Conservation (phyloP, 768 basidiomycete species). For the Lactarius pseudohatsudake region DNA sequence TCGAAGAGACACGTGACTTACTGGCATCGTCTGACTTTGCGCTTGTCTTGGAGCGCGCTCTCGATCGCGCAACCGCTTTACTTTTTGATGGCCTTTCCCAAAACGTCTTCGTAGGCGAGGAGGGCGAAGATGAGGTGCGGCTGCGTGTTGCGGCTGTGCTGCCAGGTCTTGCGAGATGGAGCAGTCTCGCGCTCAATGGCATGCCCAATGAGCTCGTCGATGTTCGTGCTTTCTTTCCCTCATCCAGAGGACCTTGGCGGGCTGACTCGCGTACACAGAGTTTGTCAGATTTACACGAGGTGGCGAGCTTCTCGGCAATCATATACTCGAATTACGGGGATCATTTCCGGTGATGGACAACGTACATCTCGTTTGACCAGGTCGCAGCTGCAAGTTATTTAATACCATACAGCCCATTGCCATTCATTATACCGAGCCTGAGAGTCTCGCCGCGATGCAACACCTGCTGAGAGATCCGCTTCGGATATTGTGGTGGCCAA, state of each 20-base stretch:
- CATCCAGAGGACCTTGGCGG: neutral
- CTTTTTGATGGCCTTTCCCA: conserved; percentile 63
- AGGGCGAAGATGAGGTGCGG: conserved; percentile 41
- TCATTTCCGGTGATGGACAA: conserved; percentile 39
- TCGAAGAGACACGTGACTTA: conserved; percentile 65
- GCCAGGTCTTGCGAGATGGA: conserved; percentile 80
- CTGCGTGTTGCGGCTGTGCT: conserved; percentile 77
- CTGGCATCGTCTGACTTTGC: conserved; percentile 69
- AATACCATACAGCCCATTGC: conserved; percentile 1
- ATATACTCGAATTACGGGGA: conserved; percentile 70
- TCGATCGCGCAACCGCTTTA: conserved; percentile 67
- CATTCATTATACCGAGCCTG: neutral
- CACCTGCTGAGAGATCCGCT: neutral
- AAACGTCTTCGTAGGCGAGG: conserved; percentile 54
- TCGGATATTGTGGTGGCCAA: neutral
- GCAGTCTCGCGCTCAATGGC: conserved; percentile 61
- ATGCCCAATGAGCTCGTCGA: conserved; percentile 82
- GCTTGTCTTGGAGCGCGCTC: conserved; percentile 64
- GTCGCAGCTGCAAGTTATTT: conserved; percentile 1
- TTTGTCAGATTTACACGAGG: conserved; percentile 60
- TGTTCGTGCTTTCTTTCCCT: conserved; percentile 47
- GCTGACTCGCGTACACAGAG: conserved; percentile 42
- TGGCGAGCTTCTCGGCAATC: conserved; percentile 68
- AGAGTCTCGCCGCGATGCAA: neutral
- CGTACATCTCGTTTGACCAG: neutral